Evolutionary conservation across 78 protist genomes (phyloP).

Genomic region (Dictyostelium purpureum): DNA sequence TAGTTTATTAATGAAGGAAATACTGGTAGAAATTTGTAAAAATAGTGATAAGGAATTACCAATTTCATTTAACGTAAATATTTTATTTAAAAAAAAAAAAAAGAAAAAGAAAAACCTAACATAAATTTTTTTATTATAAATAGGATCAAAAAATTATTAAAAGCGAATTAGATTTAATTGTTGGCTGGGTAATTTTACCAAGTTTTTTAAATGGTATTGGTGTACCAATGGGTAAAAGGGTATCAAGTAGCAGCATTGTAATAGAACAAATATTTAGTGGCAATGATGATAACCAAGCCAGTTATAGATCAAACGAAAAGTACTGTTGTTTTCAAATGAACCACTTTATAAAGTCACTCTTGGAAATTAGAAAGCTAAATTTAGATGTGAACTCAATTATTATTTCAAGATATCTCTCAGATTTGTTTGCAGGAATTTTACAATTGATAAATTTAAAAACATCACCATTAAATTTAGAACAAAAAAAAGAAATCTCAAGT

Average conservation of each 20-base stretch:
- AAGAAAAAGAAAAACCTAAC: too few relatives aligned
- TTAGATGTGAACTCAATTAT: constrained; percentile 43
- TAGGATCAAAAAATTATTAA: constrained; percentile 57
- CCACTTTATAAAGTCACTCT: background rate
- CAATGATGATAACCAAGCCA: too few relatives aligned
- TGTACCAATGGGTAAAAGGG: constrained; percentile 37
- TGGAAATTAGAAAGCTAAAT: background rate
- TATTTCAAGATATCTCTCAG: constrained; percentile 27
- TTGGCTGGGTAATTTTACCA: constrained; percentile 60
- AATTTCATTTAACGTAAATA: background rate
- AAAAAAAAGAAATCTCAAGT: background rate
- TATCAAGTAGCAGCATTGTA: background rate
- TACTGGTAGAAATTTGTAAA: background rate
- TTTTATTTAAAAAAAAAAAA: background rate
- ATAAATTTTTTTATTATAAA: background rate
- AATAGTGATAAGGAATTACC: background rate
- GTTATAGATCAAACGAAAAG: background rate
- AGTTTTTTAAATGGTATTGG: constrained; percentile 24
- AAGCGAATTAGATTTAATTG: constrained; percentile 36
- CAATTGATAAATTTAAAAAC: constrained; percentile 34
- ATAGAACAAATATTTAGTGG: background rate
- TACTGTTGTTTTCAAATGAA: background rate
- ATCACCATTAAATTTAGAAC: background rate
- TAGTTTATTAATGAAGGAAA: constrained; percentile 3
- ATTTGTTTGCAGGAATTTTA: constrained; percentile 31